phyloP scores from a whole-genome alignment of 2,329 filamentous ascomycete genomes.

The Eutypa lata region DNA sequence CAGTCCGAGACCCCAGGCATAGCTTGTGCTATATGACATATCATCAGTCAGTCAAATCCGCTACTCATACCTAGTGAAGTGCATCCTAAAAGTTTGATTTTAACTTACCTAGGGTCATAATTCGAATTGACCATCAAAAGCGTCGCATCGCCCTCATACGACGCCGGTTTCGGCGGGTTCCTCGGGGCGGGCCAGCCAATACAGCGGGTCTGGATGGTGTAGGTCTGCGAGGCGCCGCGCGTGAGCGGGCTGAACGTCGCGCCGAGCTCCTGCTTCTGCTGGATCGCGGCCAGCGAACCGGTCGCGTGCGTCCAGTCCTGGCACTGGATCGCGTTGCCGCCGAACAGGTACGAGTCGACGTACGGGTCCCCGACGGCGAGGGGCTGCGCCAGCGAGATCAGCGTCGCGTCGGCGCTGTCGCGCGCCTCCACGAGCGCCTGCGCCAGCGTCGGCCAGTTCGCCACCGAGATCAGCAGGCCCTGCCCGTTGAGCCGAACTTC shows the following conservation, averaged over 20 bases:
- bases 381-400: constrained; percentile 26
- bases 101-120: constrained; percentile 39
- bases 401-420: constrained; percentile 33
- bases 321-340: constrained; percentile 33
- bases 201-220: constrained; percentile 32
- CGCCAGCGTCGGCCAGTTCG: constrained; percentile 19
- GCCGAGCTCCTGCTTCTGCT: constrained; percentile 26
- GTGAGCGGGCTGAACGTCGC: constrained; percentile 31
- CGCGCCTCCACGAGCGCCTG: constrained; percentile 24
- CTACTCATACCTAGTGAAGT: too few species aligned
- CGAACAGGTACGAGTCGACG: constrained; percentile 20
- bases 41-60: too few species aligned
- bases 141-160: constrained; percentile 22
- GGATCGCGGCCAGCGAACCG: constrained; percentile 19
- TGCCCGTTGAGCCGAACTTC: constrained; percentile 31
- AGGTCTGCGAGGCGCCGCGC: constrained; percentile 31
- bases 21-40: constrained; percentile 36
- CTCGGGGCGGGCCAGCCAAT: constrained; percentile 36
- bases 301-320: constrained; percentile 33
- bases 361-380: constrained; percentile 20
- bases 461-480: constrained; percentile 22
- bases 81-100: too few species aligned
- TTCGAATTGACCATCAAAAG: constrained; percentile 37
- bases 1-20: constrained; percentile 34
- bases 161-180: constrained; percentile 30